phyloP scores from a whole-genome alignment of 1,284 basidiomycete genomes.

The Ustilago crameri region DNA sequence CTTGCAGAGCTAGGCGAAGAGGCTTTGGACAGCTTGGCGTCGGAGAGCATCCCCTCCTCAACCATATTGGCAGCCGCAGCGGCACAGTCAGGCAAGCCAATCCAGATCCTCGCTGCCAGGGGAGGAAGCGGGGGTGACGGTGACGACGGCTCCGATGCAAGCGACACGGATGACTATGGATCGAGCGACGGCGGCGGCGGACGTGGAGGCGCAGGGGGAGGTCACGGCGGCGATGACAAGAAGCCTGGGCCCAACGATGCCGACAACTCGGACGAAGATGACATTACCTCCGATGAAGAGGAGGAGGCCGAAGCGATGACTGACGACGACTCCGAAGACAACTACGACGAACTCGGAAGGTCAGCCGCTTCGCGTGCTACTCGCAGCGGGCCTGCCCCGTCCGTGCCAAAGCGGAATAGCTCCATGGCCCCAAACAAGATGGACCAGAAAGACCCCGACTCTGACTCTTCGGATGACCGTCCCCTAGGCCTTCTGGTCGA shows the following conservation, averaged over 20 bases:
- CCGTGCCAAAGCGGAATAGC: constrained; percentile 14
- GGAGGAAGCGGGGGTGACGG: constrained; percentile 12
- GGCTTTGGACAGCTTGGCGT: constrained; percentile 26
- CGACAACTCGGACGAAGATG: constrained; percentile 24
- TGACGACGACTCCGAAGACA: constrained; percentile 54
- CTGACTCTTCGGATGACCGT: constrained; percentile 50
- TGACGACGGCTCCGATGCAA: constrained; percentile 25
- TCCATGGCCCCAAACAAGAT: constrained; percentile 9
- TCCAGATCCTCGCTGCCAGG: constrained; percentile 10
- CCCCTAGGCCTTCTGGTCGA: constrained; percentile 48
- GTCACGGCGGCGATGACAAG: constrained; percentile 36
- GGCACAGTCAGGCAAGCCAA: constrained; percentile 11
- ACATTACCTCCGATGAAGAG: constrained; percentile 27
- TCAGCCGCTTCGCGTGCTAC: constrained; percentile 7
- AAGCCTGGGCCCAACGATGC: constrained; percentile 23
- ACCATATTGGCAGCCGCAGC: constrained; percentile 23
- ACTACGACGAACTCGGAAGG: constrained; percentile 31
- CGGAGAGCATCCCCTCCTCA: constrained; percentile 21
- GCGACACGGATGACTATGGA: constrained; percentile 55
- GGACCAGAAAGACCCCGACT: constrained; percentile 20
- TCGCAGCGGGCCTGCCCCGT: constrained; percentile 12
- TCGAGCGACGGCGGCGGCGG: constrained; percentile 57
- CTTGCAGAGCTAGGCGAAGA: constrained; percentile 22
- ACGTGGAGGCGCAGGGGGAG: constrained; percentile 40
- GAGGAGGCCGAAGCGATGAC: constrained; percentile 31